Evolutionary conservation across 176 grass and related monocot genomes (phyloP).

Genomic region (Zizania latifolia): DNA sequence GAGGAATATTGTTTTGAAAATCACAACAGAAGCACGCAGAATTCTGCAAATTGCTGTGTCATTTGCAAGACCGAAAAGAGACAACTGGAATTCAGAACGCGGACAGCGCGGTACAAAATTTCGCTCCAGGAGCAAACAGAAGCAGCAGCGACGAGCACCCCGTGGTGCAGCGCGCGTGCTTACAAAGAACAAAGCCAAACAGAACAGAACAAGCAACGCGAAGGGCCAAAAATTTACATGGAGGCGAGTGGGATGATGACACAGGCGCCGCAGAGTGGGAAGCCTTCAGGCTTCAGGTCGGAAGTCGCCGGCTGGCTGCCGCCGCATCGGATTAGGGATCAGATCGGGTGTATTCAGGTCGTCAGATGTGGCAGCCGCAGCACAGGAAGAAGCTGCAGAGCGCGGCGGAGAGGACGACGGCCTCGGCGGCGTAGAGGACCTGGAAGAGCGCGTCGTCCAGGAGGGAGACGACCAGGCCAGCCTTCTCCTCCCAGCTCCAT

Average conservation of each 20-base stretch:
- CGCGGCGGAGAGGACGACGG: conserved; percentile 52
- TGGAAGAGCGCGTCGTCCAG: conserved; percentile 63
- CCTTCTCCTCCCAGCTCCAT: conserved; percentile 36
- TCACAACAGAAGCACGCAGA: not conserved
- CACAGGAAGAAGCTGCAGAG: conserved; percentile 69
- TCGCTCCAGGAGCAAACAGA: not conserved
- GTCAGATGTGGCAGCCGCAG: conserved; percentile 69
- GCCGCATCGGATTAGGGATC: not conserved
- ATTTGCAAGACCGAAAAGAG: not conserved
- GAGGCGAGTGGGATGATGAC: too few relatives aligned
- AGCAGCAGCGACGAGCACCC: not conserved
- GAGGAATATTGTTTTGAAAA: not conserved
- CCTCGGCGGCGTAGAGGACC: conserved; percentile 56
- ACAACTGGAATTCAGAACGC: not conserved
- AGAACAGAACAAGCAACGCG: not conserved
- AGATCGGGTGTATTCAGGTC: not conserved
- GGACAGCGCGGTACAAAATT: not conserved
- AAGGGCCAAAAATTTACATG: not conserved
- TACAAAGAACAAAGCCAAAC: not conserved
- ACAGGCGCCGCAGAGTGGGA: not conserved
- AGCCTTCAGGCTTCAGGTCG: not conserved
- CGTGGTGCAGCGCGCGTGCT: not conserved
- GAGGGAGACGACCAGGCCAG: conserved; percentile 42
- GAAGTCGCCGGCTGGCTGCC: not conserved
- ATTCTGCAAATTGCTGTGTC: not conserved